Evolutionary conservation across 306 rosid genomes (phyloP).

Genomic region (Cucurbita maxima): DNA sequence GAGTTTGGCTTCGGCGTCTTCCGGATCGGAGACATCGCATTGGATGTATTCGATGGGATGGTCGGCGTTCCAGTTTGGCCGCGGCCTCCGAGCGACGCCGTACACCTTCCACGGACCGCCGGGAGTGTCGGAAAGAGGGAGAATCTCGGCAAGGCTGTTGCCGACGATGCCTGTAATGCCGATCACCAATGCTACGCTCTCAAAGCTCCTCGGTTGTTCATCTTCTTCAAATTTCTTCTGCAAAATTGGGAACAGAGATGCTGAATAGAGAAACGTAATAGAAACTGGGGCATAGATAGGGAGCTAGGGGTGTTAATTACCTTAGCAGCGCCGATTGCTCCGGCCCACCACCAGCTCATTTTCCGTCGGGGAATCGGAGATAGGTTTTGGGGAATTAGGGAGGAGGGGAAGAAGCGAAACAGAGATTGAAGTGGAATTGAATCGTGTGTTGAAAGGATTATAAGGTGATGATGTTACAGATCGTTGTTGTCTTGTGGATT

Average conservation of each 20-base stretch:
- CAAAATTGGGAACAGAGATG: background rate
- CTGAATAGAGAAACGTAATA: background rate
- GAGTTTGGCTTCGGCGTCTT: constrained; percentile 40
- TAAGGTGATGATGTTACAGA: background rate
- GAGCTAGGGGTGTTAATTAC: background rate
- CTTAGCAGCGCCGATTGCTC: constrained; percentile 44
- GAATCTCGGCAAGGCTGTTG: constrained; percentile 72
- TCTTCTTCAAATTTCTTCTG: constrained; percentile 51
- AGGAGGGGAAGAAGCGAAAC: background rate
- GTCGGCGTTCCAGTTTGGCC: constrained; percentile 54
- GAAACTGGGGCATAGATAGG: no score
- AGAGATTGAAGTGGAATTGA: background rate
- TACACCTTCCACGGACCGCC: constrained; percentile 75
- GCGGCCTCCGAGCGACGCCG: constrained; percentile 64
- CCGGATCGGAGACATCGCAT: constrained; percentile 48
- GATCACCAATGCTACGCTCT: constrained; percentile 38
- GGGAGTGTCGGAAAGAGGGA: constrained; percentile 62
- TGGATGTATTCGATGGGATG: constrained; percentile 51
- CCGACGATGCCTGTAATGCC: constrained; percentile 72
- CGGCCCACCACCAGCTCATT: constrained; percentile 63
- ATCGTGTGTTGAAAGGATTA: background rate
- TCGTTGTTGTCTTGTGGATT: background rate
- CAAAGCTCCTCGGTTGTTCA: constrained; percentile 23
- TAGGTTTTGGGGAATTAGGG: background rate
- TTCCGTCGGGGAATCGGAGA: constrained; percentile 3